Evolutionary conservation across 352 stramenopile species (phyloP).

Genomic region (Pythium brachiatum): DNA sequence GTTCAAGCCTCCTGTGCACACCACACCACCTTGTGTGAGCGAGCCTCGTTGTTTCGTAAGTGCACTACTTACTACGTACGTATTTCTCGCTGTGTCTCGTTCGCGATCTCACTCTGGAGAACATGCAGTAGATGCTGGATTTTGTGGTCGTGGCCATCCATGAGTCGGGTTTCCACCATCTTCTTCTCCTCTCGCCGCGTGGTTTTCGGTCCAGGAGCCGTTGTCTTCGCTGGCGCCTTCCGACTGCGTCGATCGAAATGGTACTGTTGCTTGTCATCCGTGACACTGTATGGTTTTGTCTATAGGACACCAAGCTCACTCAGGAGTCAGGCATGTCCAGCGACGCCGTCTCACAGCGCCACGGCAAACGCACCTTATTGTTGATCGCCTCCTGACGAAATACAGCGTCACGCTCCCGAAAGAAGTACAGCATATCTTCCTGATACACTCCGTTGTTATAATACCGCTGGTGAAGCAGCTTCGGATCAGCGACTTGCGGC

Average conservation of each 20-base stretch:
- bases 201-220: neutral
- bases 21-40: neutral
- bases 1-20: constrained; percentile 22
- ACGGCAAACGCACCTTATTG: constrained; percentile 8
- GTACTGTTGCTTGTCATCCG: constrained; percentile 42
- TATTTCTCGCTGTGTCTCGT: constrained; percentile 58
- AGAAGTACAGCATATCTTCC: constrained; percentile 26
- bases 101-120: constrained; percentile 55
- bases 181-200: neutral
- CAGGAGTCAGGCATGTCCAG: neutral
- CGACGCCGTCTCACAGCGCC: too few relatives aligned
- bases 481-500: constrained; percentile 1
- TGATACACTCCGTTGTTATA: constrained; percentile 9
- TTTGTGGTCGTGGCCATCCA: constrained; percentile 53
- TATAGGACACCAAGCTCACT: constrained; percentile 4
- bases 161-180: constrained; percentile 22
- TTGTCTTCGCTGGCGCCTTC: constrained; percentile 7
- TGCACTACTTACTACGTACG: constrained; percentile 24
- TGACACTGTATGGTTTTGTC: constrained; percentile 36
- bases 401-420: constrained; percentile 10
- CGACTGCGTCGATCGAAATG: constrained; percentile 38
- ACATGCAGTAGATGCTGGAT: constrained; percentile 55
- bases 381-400: constrained; percentile 8
- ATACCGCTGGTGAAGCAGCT: constrained; percentile 9
- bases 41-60: neutral